These are phyloP conservation scores for Botrytis byssoidea DNA, from an alignment of 2,329 filamentous ascomycete genomes.

Conservation along the genomic window DNA sequence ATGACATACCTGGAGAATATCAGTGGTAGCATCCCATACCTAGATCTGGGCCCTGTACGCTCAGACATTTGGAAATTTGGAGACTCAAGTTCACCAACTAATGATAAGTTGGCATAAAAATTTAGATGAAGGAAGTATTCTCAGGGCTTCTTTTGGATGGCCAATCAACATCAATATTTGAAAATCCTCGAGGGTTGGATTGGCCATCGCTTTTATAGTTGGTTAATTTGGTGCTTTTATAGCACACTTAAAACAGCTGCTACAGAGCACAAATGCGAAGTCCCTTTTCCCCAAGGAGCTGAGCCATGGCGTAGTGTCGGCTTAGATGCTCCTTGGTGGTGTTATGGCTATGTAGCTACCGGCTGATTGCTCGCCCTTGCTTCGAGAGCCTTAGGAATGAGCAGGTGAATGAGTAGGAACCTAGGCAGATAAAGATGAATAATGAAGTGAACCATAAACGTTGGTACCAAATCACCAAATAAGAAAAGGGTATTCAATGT, in stretches of 20 bases:
- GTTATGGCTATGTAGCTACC: background rate
- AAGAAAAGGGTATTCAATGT: background rate
- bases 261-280: background rate
- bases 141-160: background rate
- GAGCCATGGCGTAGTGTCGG: background rate
- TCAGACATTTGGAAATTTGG: background rate
- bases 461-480: background rate
- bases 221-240: background rate
- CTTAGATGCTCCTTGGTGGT: background rate
- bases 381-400: background rate
- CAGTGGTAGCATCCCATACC: background rate
- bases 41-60: background rate
- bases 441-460: background rate
- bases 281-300: background rate
- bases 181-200: background rate
- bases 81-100: background rate
- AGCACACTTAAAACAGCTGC: background rate
- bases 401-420: background rate
- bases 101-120: background rate
- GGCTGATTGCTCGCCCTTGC: background rate
- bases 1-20: background rate
- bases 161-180: constrained; percentile 4
- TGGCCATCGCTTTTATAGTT: background rate
- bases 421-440: background rate
- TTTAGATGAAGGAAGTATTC: background rate